Evolutionary conservation across 2,329 filamentous ascomycete species (phyloP).

Genomic region (Hypoxylon sp.): DNA sequence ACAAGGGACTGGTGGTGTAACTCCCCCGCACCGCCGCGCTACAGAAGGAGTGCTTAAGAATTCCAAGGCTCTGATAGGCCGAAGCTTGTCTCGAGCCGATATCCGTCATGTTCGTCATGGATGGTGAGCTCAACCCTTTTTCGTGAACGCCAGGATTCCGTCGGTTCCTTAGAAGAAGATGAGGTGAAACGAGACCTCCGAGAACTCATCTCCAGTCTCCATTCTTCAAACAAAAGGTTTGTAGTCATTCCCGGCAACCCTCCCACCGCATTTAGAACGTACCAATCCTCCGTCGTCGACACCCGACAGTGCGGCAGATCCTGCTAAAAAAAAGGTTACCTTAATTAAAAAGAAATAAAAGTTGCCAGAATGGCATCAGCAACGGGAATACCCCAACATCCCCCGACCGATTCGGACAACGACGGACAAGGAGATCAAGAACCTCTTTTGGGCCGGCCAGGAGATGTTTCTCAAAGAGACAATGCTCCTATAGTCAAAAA

Average conservation of each 20-base stretch:
- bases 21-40: constrained; percentile 30
- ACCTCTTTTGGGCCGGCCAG: constrained; percentile 76
- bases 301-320: constrained; percentile 22
- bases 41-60: constrained; percentile 43
- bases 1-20: constrained; percentile 24
- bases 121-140: constrained; percentile 42
- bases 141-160: constrained; percentile 17
- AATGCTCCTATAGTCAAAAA: constrained; percentile 75
- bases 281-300: constrained; percentile 7
- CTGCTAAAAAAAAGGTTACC: constrained; percentile 8
- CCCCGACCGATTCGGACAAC: constrained; percentile 53
- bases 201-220: constrained; percentile 15
- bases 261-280: not conserved
- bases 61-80: constrained; percentile 43
- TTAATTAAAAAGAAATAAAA: constrained; percentile 21
- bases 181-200: constrained; percentile 18
- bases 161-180: constrained; percentile 19
- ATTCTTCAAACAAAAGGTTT: not conserved
- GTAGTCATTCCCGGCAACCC: constrained; percentile 5
- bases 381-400: constrained; percentile 71
- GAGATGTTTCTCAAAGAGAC: constrained; percentile 78
- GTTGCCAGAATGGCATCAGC: constrained; percentile 71
- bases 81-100: constrained; percentile 32
- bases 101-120: constrained; percentile 47
- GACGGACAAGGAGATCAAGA: constrained; percentile 67